Conservation (phyloP, 345 rosid genomes). For the Trapa bicornis region DNA sequence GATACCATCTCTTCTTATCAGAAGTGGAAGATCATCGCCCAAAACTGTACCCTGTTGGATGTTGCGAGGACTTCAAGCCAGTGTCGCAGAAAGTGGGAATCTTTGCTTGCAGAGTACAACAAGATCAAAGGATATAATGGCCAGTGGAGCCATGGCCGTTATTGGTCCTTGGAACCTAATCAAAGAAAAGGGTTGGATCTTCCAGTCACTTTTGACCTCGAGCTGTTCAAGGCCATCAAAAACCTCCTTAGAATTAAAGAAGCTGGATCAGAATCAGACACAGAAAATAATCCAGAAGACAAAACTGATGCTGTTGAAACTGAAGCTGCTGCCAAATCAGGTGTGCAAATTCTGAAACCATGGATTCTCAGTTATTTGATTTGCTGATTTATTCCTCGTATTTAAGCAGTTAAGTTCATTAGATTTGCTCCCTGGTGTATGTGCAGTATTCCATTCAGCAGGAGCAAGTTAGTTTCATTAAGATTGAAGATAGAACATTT, state of each 20-base stretch:
- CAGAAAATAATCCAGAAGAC: slow-evolving; percentile 43
- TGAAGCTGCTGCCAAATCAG: slow-evolving; percentile 20
- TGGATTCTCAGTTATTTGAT: background rate
- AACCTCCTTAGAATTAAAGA: slow-evolving; percentile 28
- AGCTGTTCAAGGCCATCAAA: slow-evolving; percentile 33
- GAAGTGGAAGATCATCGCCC: slow-evolving; percentile 61
- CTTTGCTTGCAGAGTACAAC: slow-evolving; percentile 36
- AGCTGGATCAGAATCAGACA: slow-evolving; percentile 39
- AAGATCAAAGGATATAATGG: slow-evolving; percentile 33
- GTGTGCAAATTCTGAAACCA: background rate
- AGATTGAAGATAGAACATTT: background rate
- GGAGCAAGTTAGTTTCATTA: background rate
- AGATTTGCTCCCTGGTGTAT: background rate
- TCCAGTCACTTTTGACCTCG: slow-evolving; percentile 29
- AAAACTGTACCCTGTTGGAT: slow-evolving; percentile 44
- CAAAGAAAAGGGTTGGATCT: slow-evolving; percentile 26
- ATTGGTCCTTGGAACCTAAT: slow-evolving; percentile 22
- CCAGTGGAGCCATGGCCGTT: slow-evolving; percentile 13
- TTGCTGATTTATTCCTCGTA: background rate
- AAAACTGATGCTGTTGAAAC: slow-evolving; percentile 18
- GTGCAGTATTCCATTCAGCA: background rate
- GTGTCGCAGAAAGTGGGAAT: slow-evolving; percentile 61
- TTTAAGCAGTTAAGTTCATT: background rate
- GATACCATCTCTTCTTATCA: slow-evolving; percentile 48
- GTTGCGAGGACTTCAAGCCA: slow-evolving; percentile 39